Evolutionary conservation across 2,329 filamentous ascomycete genomes (phyloP).

Genomic region (Massarina eburnea): DNA sequence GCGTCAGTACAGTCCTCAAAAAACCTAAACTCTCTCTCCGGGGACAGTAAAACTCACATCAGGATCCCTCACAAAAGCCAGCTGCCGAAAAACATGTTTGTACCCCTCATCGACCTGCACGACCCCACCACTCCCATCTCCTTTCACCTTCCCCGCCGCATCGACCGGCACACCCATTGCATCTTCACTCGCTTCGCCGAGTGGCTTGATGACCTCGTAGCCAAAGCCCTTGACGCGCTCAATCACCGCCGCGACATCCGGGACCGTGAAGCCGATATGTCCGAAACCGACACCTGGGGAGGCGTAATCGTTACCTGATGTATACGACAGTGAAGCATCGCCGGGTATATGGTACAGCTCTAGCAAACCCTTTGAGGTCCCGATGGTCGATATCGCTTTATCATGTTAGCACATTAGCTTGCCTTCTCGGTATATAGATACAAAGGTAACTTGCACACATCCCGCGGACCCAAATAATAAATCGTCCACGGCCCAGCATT

Average conservation of each 20-base stretch:
- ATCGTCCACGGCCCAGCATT: constrained; percentile 38
- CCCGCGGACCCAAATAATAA: constrained; percentile 37
- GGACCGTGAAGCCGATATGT: constrained; percentile 40
- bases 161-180: constrained; percentile 27
- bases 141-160: constrained; percentile 11
- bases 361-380: constrained; percentile 29
- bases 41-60: constrained; percentile 28
- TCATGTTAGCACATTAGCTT: background rate
- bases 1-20: constrained; percentile 4
- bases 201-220: constrained; percentile 29
- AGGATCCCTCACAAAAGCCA: constrained; percentile 39
- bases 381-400: constrained; percentile 18
- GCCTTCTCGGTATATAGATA: background rate
- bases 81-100: constrained; percentile 31
- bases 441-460: constrained; percentile 15
- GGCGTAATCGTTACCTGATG: constrained; percentile 30
- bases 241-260: constrained; percentile 28
- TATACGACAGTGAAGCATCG: constrained; percentile 20
- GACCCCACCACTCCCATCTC: constrained; percentile 4
- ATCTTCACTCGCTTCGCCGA: constrained; percentile 25
- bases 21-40: background rate
- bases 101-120: constrained; percentile 28
- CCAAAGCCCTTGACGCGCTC: constrained; percentile 23
- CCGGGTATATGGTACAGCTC: constrained; percentile 38
- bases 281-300: constrained; percentile 30